Evolutionary conservation across 441 rosid species (phyloP).

Genomic region (Erysimum pusillum): DNA sequence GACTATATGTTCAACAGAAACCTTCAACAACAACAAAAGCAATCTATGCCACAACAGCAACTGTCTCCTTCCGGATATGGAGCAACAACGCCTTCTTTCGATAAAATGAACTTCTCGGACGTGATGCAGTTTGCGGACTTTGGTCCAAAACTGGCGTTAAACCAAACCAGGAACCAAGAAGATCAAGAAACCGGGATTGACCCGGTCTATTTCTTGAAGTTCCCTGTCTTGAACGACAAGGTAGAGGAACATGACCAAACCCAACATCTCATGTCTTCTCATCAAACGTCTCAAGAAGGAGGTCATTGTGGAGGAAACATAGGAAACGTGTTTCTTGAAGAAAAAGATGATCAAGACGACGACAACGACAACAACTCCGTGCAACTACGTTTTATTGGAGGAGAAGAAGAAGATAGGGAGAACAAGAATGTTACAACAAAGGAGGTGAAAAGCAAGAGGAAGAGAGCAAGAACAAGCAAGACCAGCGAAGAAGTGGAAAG

Average conservation of each 20-base stretch:
- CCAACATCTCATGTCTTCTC: constrained; percentile 49
- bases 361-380: constrained; percentile 52
- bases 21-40: constrained; percentile 54
- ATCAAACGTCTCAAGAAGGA: constrained; percentile 47
- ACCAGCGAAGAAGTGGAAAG: constrained; percentile 95
- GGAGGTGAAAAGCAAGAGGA: constrained; percentile 71
- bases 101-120: constrained; percentile 79
- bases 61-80: constrained; percentile 55
- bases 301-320: constrained; percentile 44
- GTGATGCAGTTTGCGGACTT: constrained; percentile 93
- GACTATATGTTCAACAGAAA: constrained; percentile 70
- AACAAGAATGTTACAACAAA: constrained; percentile 38
- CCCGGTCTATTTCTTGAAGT: constrained; percentile 84
- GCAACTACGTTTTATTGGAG: constrained; percentile 59
- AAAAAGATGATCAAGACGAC: constrained; percentile 57
- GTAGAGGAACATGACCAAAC: constrained; percentile 57
- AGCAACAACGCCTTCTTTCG: constrained; percentile 61
- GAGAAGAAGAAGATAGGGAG: constrained; percentile 45
- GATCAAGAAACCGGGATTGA: constrained; percentile 78
- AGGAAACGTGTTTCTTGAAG: constrained; percentile 45
- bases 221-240: constrained; percentile 77
- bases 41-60: constrained; percentile 53
- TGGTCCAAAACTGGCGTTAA: constrained; percentile 73
- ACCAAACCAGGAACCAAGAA: constrained; percentile 63
- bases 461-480: constrained; percentile 75